These are phyloP conservation scores for Solanum tarapatanum DNA, from an alignment of 257 asterid species.

Conservation along the genomic window DNA sequence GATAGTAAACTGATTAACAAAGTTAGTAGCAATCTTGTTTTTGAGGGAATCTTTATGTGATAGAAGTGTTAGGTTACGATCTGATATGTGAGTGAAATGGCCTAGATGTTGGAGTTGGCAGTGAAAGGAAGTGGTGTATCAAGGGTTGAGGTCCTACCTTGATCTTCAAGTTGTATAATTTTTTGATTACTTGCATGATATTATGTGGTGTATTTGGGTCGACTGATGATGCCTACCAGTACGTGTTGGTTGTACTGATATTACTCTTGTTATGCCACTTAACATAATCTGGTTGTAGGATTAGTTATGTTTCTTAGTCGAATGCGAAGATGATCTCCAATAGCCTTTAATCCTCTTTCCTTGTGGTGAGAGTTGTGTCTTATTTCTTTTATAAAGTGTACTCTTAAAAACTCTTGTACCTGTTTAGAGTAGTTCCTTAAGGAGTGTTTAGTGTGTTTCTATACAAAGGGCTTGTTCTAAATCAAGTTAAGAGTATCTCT, in stretches of 20 bases:
- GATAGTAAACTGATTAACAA: background rate
- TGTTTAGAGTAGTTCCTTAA: no score
- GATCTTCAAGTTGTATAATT: background rate
- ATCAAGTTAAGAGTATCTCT: no score
- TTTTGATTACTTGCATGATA: background rate
- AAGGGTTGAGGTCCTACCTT: background rate
- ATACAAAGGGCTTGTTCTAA: background rate
- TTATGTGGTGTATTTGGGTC: background rate
- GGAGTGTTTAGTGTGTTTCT: background rate
- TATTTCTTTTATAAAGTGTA: no score
- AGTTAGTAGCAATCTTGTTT: background rate
- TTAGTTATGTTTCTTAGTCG: background rate
- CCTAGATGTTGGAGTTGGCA: background rate
- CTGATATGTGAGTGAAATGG: no score
- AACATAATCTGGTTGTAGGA: no score
- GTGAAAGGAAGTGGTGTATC: background rate
- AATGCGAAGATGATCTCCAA: background rate
- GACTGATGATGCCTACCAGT: background rate
- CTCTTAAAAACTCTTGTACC: background rate
- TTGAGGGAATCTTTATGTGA: background rate
- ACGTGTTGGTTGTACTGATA: background rate
- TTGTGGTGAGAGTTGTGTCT: background rate
- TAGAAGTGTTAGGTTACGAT: background rate
- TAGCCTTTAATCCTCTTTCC: background rate
- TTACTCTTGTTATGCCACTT: background rate